A percentile compares a stretch with the other conserved stretches of the same genome.
Conservation (phyloP, 495 filamentous ascomycete species). For the Podospora pseudopauciseta region DNA sequence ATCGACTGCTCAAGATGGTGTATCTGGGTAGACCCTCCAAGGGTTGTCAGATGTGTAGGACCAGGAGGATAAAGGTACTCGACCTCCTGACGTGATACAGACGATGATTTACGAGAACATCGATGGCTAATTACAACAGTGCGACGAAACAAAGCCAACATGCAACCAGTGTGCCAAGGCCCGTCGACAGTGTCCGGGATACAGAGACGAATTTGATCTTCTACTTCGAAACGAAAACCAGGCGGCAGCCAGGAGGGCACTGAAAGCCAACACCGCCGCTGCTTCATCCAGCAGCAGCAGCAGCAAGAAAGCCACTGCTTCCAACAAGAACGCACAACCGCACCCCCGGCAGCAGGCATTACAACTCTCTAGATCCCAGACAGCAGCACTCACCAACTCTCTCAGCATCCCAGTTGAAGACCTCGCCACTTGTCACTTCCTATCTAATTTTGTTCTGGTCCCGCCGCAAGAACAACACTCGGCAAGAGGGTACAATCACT, state of each 20-base stretch:
- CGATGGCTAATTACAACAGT: constrained; percentile 37
- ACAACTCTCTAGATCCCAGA: constrained; percentile 9
- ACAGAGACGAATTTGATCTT: constrained; percentile 65
- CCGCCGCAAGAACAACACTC: constrained; percentile 39
- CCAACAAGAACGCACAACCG: not conserved
- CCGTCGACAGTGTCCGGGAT: constrained; percentile 64
- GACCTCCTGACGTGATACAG: constrained; percentile 14
- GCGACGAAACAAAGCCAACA: constrained; percentile 64
- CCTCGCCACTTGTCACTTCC: constrained; percentile 52
- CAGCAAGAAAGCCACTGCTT: not conserved
- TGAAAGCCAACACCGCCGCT: constrained; percentile 31
- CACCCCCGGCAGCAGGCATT: constrained; percentile 6
- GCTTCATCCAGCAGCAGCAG: constrained; percentile 2
- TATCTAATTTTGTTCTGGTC: constrained; percentile 54
- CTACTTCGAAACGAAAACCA: constrained; percentile 64
- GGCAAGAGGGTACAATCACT: constrained; percentile 52
- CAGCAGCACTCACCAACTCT: constrained; percentile 15
- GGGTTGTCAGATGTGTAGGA: constrained; percentile 70
- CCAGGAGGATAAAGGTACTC: constrained; percentile 67
- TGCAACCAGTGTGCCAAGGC: constrained; percentile 68
- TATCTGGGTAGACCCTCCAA: constrained; percentile 71
- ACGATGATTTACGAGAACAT: not conserved
- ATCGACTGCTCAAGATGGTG: constrained; percentile 50
- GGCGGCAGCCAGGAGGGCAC: constrained; percentile 52
- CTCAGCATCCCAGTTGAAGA: constrained; percentile 41